phyloP scores from a whole-genome alignment of 805 yeast species.

The Suhomyces sp. region DNA sequence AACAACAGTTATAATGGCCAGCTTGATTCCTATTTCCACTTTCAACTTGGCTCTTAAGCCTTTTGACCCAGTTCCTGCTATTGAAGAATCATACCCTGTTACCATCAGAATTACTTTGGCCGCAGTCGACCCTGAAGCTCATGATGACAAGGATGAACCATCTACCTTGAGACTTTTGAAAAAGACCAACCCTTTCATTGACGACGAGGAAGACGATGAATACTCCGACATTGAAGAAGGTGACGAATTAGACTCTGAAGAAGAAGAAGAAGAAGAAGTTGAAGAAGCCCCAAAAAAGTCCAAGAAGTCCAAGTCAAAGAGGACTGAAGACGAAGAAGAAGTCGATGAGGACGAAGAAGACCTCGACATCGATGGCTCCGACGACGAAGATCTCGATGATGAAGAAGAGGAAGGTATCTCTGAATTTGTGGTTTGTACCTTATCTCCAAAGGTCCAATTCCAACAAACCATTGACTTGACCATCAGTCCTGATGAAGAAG shows the following conservation, averaged over 20 bases:
- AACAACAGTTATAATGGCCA: constrained; percentile 50
- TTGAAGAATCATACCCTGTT: constrained; percentile 82
- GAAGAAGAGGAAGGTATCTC: constrained; percentile 71
- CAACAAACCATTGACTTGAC: constrained; percentile 92
- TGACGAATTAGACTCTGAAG: constrained; percentile 46
- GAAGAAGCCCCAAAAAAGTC: constrained; percentile 21
- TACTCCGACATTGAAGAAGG: constrained; percentile 45
- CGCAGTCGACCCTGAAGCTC: constrained; percentile 88
- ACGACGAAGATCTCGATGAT: constrained; percentile 54
- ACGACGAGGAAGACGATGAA: constrained; percentile 45
- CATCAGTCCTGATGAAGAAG: constrained; percentile 90
- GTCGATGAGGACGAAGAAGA: constrained; percentile 51
- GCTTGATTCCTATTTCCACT: constrained; percentile 79
- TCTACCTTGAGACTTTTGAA: constrained; percentile 87
- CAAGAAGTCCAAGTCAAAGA: constrained; percentile 26
- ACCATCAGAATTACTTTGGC: constrained; percentile 92
- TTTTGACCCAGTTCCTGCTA: constrained; percentile 83
- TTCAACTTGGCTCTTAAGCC: constrained; percentile 85
- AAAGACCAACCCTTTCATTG: constrained; percentile 49
- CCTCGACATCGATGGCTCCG: constrained; percentile 49
- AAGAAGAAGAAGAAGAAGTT: constrained; percentile 44
- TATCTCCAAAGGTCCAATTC: constrained; percentile 77
- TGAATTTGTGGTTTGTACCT: constrained; percentile 84
- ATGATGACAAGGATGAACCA: constrained; percentile 78
- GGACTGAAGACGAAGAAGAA: constrained; percentile 24